Base-by-base conservation (phyloP, 306 rosid genomes). In the Trifolium pratense region DNA sequence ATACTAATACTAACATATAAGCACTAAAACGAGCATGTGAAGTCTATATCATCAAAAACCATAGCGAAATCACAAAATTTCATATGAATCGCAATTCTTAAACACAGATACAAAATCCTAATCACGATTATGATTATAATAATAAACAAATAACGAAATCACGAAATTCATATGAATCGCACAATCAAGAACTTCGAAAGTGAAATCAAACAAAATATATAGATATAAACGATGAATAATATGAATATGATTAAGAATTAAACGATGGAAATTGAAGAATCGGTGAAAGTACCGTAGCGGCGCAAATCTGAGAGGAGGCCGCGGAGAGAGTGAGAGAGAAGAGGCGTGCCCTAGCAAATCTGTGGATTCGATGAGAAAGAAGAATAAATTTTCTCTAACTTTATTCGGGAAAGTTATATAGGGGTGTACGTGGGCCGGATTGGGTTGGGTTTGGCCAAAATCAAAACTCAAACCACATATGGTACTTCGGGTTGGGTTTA, bases 201-300 rank as follows among this genome's bases (percentile, higher is more conserved):
- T 0, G 5, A 9, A 68, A 48, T 10, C 29, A 49, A 49, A 31
- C 13, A 34, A 6, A 45, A 14, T n/a, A 14, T 15, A 25, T 16
- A 10, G 7, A 48, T 16, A 15, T 13, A 39, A 43, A 43, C 3
- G 1, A 14, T 14, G 49, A 43, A 43, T 46, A 29, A 29, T 5
- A 26, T 17, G 23, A 26, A 15, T 45, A 18, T 0, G 17, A 48
- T 48, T 2, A 68, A 46, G 0, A 4, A 26, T n/a, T 3, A 67
- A 46, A 1, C n/a, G 3, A 29, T n/a, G 1, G 59, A 31, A 69
- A 31, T 11, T 32, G 74, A n/a, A 53, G 49, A 69, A 32, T 51
- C 34, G 48, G 6, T n/a, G n/a, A 51, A 12, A 7, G 8, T 69
- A 69, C 62, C 63, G 63, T 11, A 14, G 74, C 63, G 74, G 73